Evolutionary conservation across 2,329 filamentous ascomycete species (phyloP).

Genomic region (Cadophora sp.): DNA sequence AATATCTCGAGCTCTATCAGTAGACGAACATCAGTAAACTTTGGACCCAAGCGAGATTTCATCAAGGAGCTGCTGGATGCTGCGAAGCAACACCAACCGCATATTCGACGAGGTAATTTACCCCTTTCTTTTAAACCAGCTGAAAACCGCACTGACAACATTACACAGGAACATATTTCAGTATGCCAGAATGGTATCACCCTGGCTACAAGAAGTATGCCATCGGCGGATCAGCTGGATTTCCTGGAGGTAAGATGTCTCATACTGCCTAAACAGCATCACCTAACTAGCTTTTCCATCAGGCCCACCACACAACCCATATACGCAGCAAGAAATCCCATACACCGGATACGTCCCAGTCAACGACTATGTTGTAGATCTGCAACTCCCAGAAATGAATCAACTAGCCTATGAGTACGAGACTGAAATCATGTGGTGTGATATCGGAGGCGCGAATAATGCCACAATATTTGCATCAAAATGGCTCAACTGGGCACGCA

Average conservation of each 20-base stretch:
- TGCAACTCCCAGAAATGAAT: constrained; percentile 55
- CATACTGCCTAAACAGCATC: background rate
- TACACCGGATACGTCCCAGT: constrained; percentile 51
- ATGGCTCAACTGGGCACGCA: constrained; percentile 51
- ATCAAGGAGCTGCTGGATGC: constrained; percentile 18
- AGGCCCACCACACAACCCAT: constrained; percentile 44
- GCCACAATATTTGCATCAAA: constrained; percentile 49
- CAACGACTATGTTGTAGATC: constrained; percentile 50
- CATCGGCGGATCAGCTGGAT: background rate
- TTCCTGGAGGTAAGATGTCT: no score
- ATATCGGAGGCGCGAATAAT: constrained; percentile 51
- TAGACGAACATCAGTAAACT: constrained; percentile 13
- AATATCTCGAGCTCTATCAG: constrained; percentile 14
- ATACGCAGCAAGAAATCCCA: constrained; percentile 49
- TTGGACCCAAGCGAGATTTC: constrained; percentile 16
- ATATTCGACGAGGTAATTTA: constrained; percentile 14
- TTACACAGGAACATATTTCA: constrained; percentile 18
- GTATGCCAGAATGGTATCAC: constrained; percentile 20
- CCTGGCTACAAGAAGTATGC: constrained; percentile 20
- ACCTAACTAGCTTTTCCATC: constrained; percentile 15
- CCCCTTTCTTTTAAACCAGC: background rate
- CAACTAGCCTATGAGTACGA: constrained; percentile 51
- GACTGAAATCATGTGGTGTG: constrained; percentile 59
- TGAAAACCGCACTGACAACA: constrained; percentile 3
- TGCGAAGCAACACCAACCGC: constrained; percentile 15